Percentiles rank a stretch among this genome's conserved stretches.
These are phyloP conservation scores for Neonectria coccinea DNA, from an alignment of 2,329 filamentous ascomycete species.

Conservation along the genomic window DNA sequence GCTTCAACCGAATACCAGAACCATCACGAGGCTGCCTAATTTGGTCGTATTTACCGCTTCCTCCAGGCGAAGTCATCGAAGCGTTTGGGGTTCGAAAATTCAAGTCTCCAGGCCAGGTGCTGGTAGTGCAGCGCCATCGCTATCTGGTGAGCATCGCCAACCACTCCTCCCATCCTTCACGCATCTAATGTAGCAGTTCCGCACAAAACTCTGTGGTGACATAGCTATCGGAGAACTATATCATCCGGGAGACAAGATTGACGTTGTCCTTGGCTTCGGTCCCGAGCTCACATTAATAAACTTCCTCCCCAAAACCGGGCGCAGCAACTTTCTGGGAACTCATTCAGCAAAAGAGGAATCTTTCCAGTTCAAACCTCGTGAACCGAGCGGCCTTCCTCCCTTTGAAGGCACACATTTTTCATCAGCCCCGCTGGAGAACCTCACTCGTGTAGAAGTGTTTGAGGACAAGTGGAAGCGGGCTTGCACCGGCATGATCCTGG, in stretches of 20 bases:
- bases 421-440: neutral
- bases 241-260: neutral
- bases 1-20: neutral
- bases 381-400: neutral
- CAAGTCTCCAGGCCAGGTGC: neutral
- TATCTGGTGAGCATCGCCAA: neutral
- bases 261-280: neutral
- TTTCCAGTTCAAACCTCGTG: neutral
- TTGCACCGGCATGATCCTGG: neutral
- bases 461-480: too few relatives aligned
- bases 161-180: neutral
- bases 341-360: neutral
- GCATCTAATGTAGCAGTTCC: neutral
- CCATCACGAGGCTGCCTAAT: neutral
- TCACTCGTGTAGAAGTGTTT: conserved; percentile 2
- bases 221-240: neutral
- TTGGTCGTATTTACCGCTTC: conserved; percentile 10
- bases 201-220: neutral
- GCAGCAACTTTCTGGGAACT: neutral
- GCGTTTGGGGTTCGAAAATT: neutral
- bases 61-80: conserved; percentile 4
- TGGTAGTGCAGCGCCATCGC: neutral
- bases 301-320: neutral
- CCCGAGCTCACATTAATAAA: neutral
- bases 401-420: neutral